A percentile compares a stretch with the other conserved stretches of the same genome.
These are phyloP conservation scores for Mycena sp. DNA, from an alignment of 1,284 basidiomycete genomes.

Conservation along the genomic window DNA sequence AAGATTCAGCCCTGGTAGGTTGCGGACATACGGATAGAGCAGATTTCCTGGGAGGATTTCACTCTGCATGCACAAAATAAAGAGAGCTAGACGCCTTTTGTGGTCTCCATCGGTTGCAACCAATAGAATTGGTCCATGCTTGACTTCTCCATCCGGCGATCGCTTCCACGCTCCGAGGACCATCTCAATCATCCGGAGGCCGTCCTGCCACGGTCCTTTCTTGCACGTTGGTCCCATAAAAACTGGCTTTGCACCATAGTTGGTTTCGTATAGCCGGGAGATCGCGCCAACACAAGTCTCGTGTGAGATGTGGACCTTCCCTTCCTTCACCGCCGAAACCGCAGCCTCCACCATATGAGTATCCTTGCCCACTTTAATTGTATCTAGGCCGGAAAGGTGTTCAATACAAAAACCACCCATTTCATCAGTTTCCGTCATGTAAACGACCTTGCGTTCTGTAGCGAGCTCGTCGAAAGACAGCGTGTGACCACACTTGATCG, in stretches of 20 bases:
- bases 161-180: conserved; percentile 9
- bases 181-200: not conserved
- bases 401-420: conserved; percentile 7
- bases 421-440: conserved; percentile 3
- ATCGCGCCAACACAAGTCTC: conserved; percentile 12
- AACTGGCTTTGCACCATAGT: conserved; percentile 14
- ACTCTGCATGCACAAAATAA: conserved; percentile 14
- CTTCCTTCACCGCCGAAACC: not conserved
- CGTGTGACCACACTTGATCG: not conserved
- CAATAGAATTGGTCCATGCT: conserved; percentile 1
- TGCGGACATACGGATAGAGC: not conserved
- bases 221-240: conserved; percentile 7
- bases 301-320: conserved; percentile 10
- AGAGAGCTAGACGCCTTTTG: conserved; percentile 8
- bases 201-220: not conserved
- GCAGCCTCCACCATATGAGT: not conserved
- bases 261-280: not conserved
- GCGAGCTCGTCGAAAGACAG: conserved; percentile 2
- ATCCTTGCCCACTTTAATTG: not conserved
- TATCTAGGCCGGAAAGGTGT: not conserved
- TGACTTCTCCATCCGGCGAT: conserved; percentile 9
- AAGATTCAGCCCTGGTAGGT: conserved; percentile 15
- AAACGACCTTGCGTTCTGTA: not conserved
- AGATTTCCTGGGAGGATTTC: conserved; percentile 8
- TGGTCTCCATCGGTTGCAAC: conserved; percentile 11